Conservation (phyloP, 2,329 filamentous ascomycete species). For the Mycosphaerella sp. region DNA sequence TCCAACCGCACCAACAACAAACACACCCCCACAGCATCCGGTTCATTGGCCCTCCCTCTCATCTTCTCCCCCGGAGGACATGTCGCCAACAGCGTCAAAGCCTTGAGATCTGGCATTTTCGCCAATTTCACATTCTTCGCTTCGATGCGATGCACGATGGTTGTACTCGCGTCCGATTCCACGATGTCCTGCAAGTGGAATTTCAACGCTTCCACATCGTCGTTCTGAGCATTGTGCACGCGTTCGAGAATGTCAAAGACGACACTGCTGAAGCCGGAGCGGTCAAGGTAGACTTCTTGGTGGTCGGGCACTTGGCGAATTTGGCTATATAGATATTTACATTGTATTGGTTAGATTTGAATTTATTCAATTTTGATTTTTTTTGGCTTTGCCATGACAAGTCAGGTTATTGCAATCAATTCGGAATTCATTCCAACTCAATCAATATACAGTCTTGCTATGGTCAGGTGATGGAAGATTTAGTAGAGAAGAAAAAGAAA, state of each 20-base stretch:
- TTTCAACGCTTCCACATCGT: constrained; percentile 58
- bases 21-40: constrained; percentile 58
- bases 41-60: constrained; percentile 42
- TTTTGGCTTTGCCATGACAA: too few species aligned
- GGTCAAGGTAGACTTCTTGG: constrained; percentile 88
- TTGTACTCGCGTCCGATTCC: constrained; percentile 8
- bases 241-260: constrained; percentile 88
- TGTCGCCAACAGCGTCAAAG: constrained; percentile 64
- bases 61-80: constrained; percentile 36
- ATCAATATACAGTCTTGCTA: background rate
- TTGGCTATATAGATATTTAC: constrained; percentile 43
- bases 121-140: background rate
- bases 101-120: constrained; percentile 48
- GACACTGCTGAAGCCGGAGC: constrained; percentile 74
- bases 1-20: constrained; percentile 71
- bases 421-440: too few species aligned
- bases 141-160: background rate
- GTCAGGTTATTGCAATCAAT: too few species aligned
- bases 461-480: too few species aligned
- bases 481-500: background rate
- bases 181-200: constrained; percentile 47
- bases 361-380: too few species aligned
- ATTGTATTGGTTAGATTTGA: background rate
- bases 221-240: constrained; percentile 54
- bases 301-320: constrained; percentile 74